Evolutionary conservation across 73 alveolate species (phyloP).

Genomic region (Uronychia setigera): DNA sequence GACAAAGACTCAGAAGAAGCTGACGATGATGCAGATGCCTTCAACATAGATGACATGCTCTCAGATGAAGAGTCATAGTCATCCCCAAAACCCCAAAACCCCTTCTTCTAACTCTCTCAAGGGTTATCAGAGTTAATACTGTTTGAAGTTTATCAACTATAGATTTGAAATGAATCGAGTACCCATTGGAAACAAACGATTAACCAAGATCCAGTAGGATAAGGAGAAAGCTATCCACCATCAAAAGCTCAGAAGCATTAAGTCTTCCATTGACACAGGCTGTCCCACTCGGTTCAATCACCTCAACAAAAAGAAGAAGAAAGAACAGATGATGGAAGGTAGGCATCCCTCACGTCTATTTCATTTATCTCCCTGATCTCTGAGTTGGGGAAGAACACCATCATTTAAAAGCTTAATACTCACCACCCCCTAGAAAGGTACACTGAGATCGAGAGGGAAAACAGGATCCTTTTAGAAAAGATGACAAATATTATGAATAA

Average conservation of each 20-base stretch:
- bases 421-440: slow-evolving; percentile 37
- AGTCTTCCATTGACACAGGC: slow-evolving; percentile 35
- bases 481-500: slow-evolving; percentile 42
- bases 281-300: slow-evolving; percentile 56
- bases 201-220: slow-evolving; percentile 62
- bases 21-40: too few species aligned
- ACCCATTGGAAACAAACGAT: slow-evolving; percentile 66
- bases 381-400: background rate
- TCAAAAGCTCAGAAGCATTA: slow-evolving; percentile 42
- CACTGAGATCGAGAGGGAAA: slow-evolving; percentile 62
- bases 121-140: background rate
- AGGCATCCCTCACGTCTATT: background rate
- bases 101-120: background rate
- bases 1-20: too few species aligned
- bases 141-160: background rate
- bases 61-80: background rate
- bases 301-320: slow-evolving; percentile 48
- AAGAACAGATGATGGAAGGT: slow-evolving; percentile 65
- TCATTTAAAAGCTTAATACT: too few species aligned
- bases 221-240: slow-evolving; percentile 57
- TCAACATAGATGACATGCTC: background rate
- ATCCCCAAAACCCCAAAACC: slow-evolving; percentile 43
- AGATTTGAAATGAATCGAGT: slow-evolving; percentile 43
- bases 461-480: slow-evolving; percentile 56
- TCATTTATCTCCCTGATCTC: slow-evolving; percentile 21